Percentiles rank a stretch among this genome's conserved stretches.
Evolutionary conservation across 306 rosid genomes (phyloP).

Genomic region (Comarum palustre): DNA sequence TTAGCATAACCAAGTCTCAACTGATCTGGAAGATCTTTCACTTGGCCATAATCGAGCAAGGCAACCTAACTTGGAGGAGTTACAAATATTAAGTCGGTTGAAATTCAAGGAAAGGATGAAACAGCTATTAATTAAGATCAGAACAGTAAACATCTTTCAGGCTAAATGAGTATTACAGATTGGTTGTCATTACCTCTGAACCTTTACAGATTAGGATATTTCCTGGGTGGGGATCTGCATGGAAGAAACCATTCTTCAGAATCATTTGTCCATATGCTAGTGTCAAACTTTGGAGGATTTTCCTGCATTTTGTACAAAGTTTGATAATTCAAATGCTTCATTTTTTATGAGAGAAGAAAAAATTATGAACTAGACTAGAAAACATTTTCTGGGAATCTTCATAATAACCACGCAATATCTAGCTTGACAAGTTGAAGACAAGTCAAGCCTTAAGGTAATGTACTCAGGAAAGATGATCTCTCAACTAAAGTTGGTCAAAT

Average conservation of each 20-base stretch:
- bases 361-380: not conserved
- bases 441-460: not conserved
- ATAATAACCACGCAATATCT: not conserved
- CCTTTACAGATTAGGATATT: slow-evolving; percentile 88
- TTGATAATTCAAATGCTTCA: not conserved
- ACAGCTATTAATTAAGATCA: slow-evolving; percentile 7
- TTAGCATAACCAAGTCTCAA: slow-evolving; percentile 94
- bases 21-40: slow-evolving; percentile 89
- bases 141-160: not conserved
- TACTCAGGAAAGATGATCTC: not conserved
- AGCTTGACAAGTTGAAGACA: not conserved
- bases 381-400: not conserved
- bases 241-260: slow-evolving; percentile 90
- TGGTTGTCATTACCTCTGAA: slow-evolving; percentile 70
- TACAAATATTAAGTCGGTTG: slow-evolving; percentile 2
- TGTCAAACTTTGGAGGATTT: slow-evolving; percentile 87
- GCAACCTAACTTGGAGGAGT: slow-evolving; percentile 62
- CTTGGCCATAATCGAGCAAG: slow-evolving; percentile 95
- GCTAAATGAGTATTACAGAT: not conserved
- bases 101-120: not conserved
- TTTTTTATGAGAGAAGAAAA: not conserved
- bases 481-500: not conserved
- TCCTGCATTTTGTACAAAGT: slow-evolving; percentile 54
- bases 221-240: slow-evolving; percentile 99
- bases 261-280: slow-evolving; percentile 99